phyloP scores from a whole-genome alignment of 441 rosid species.

The Theobroma grandiflorum region DNA sequence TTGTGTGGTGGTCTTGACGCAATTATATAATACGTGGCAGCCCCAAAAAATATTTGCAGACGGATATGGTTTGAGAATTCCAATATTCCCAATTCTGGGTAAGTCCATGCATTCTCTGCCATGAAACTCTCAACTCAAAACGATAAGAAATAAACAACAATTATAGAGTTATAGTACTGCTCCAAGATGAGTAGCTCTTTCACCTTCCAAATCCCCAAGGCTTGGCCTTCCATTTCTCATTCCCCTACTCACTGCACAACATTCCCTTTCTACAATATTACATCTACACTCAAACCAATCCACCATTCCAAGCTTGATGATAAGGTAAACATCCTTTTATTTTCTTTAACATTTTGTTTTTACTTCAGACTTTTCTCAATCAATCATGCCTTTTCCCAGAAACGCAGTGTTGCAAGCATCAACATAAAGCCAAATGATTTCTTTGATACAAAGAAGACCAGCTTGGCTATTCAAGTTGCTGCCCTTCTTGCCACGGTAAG shows the following conservation, averaged over 20 bases:
- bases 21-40: neutral
- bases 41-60: neutral
- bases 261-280: constrained; percentile 30
- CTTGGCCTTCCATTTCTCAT: constrained; percentile 49
- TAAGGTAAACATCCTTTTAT: neutral
- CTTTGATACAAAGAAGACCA: constrained; percentile 44
- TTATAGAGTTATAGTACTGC: constrained; percentile 11
- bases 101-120: constrained; percentile 25
- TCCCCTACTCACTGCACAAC: constrained; percentile 36
- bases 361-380: neutral
- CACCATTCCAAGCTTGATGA: constrained; percentile 32
- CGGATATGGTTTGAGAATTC: neutral
- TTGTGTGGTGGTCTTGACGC: neutral
- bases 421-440: constrained; percentile 32
- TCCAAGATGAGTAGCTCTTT: constrained; percentile 53
- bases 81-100: neutral
- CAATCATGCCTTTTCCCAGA: neutral
- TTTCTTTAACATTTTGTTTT: neutral
- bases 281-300: constrained; percentile 38
- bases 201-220: constrained; percentile 45
- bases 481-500: constrained; percentile 65
- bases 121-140: constrained; percentile 31
- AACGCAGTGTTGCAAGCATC: constrained; percentile 35
- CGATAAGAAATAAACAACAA: constrained; percentile 32
- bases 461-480: constrained; percentile 63